Evolutionary conservation across 352 stramenopile species (phyloP), one percentile per base, ranked within the genome.

Genomic region (Albugo laibachii): DNA sequence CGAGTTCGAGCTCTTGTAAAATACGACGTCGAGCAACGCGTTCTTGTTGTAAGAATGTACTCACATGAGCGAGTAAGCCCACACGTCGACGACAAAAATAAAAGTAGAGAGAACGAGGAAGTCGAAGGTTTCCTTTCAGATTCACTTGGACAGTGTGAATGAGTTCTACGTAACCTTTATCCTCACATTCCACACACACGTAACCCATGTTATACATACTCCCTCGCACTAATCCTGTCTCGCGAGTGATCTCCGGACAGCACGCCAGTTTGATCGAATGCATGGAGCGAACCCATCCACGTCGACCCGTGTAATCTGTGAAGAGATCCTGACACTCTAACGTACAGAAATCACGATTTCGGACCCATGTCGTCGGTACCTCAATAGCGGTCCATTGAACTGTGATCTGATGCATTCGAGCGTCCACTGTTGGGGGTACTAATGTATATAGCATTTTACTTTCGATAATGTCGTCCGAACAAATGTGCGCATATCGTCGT

Each of bases 251-350:
- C 41, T 83, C 68, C 0, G 70, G 70, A 35, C 68, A 81, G 39
- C 66, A 75, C 38, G 66, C 56, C 38, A 86, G 49, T 36, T 76
- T 82, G 51, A 86, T 70, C 18, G 66, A 81, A 48, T 81, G 69
- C 47, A 70, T 77, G 5, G 68, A 80, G 0, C 70, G 73, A 20
- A 80, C 73, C 70, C 70, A 86, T 12, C 73, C 73, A 2, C 67
- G 63, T 21, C 65, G 65, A 13, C 69, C 69, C 36, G 63, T 80
- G 3, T 41, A 36, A 48, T 83, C 70, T 12, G 62, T 52, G 49
- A 83, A 83, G 11, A 65, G 63, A 56, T 78, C 74, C 49, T 86
- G 74, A 50, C 71, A 86, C 53, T 86, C 74, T 35, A 86, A 63
- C 12, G 66, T 76, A 45, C 79, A 54, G 43, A 79, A 83, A 47